These are phyloP conservation scores for Tagetes patula DNA, from an alignment of 129 eudicot genomes.

Conservation along the genomic window DNA sequence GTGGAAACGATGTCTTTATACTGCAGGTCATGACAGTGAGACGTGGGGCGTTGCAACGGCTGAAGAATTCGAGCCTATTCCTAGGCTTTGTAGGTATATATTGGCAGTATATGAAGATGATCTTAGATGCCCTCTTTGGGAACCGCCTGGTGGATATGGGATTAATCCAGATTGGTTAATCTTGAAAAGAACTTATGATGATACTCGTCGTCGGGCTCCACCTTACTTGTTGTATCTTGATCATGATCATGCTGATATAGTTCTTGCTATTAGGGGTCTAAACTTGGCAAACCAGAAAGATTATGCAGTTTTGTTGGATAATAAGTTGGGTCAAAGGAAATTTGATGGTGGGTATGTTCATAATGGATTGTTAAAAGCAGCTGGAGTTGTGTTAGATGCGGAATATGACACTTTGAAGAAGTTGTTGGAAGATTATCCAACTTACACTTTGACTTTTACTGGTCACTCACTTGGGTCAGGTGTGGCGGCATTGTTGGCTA, in stretches of 20 bases:
- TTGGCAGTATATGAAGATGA: conserved; percentile 87
- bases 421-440: conserved; percentile 60
- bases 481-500: conserved; percentile 76
- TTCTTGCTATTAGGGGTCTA: conserved; percentile 84
- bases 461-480: conserved; percentile 98
- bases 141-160: conserved; percentile 89
- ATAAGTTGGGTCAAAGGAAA: conserved; percentile 80
- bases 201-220: conserved; percentile 60
- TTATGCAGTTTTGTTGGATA: conserved; percentile 74
- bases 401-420: conserved; percentile 61
- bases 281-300: conserved; percentile 83
- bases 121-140: conserved; percentile 64
- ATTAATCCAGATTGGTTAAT: conserved; percentile 74
- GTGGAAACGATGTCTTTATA: conserved; percentile 84
- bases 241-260: conserved; percentile 81
- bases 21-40: conserved; percentile 86
- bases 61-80: conserved; percentile 91
- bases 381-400: conserved; percentile 64
- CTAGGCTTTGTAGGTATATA: conserved; percentile 81
- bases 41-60: conserved; percentile 74
- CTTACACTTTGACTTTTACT: conserved; percentile 70
- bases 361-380: conserved; percentile 85
- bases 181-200: conserved; percentile 52
- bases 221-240: conserved; percentile 80
- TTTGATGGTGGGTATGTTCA: conserved; percentile 98